phyloP scores from a whole-genome alignment of 495 filamentous ascomycete species.

The Penicillium paxilli region DNA sequence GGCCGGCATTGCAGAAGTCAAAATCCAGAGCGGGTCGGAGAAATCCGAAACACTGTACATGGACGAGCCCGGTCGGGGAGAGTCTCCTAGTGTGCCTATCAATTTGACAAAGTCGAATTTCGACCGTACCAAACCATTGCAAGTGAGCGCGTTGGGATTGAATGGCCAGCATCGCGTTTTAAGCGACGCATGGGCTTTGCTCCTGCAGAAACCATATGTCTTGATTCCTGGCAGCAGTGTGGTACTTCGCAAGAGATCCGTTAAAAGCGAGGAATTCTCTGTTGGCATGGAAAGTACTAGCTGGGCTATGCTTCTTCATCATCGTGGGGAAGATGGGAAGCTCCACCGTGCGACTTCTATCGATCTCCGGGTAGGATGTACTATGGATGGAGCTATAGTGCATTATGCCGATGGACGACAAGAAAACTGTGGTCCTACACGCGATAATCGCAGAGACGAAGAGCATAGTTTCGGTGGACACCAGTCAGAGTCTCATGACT shows the following conservation, averaged over 20 bases:
- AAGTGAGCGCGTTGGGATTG: slow-evolving; percentile 14
- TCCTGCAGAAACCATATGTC: slow-evolving; percentile 14
- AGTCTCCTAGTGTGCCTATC: too few relatives aligned
- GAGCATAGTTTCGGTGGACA: slow-evolving; percentile 28
- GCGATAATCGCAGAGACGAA: background rate
- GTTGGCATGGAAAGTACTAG: background rate
- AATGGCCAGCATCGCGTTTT: slow-evolving; percentile 11
- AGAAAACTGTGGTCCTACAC: slow-evolving; percentile 33
- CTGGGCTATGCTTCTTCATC: slow-evolving; percentile 14
- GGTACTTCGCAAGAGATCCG: slow-evolving; percentile 19
- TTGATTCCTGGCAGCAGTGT: slow-evolving; percentile 19
- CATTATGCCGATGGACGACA: slow-evolving; percentile 33
- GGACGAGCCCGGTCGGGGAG: background rate
- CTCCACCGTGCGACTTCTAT: slow-evolving; percentile 26
- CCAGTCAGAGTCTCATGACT: slow-evolving; percentile 23
- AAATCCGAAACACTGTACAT: background rate
- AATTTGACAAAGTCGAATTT: slow-evolving; percentile 2
- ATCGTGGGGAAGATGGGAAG: slow-evolving; percentile 9
- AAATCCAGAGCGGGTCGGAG: slow-evolving; percentile 1
- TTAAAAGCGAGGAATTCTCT: background rate
- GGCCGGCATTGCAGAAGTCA: slow-evolving; percentile 10
- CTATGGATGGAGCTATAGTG: slow-evolving; percentile 38
- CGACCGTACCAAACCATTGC: slow-evolving; percentile 13
- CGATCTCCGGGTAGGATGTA: slow-evolving; percentile 36
- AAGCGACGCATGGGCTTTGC: slow-evolving; percentile 22